phyloP scores from a whole-genome alignment of 1,284 basidiomycete genomes.

The Puccinia sorghi region DNA sequence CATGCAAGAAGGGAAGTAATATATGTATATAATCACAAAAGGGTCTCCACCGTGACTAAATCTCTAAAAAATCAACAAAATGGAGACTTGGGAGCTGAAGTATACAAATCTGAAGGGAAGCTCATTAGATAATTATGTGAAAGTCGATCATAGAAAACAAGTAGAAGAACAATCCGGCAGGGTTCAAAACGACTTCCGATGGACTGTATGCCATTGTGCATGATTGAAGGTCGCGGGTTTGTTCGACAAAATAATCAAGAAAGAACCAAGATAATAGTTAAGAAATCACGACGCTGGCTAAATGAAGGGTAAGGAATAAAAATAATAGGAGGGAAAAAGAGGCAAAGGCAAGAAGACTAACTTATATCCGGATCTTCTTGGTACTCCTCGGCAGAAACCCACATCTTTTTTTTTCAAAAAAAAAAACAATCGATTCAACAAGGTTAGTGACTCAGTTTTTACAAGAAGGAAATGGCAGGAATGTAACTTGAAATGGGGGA shows the following conservation, averaged over 20 bases:
- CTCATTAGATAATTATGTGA: neutral
- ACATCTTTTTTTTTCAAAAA: constrained; percentile 68
- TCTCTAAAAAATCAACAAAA: neutral
- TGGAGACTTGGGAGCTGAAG: neutral
- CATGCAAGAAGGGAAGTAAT: neutral
- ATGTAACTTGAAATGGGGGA: neutral
- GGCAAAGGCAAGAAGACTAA: constrained; percentile 10
- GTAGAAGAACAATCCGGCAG: neutral
- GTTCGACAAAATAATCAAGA: neutral
- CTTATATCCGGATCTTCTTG: constrained; percentile 97
- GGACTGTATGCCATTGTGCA: neutral
- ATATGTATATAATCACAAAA: constrained; percentile 1
- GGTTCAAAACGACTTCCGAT: constrained; percentile 36
- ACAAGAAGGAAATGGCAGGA: neutral
- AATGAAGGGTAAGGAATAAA: neutral
- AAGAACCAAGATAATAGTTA: neutral
- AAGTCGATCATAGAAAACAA: neutral
- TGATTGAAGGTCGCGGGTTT: neutral
- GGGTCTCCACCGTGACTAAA: neutral
- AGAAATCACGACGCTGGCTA: neutral
- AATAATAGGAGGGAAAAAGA: neutral
- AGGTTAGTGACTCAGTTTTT: constrained; percentile 24
- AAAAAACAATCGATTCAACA: constrained; percentile 15
- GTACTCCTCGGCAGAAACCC: constrained; percentile 98
- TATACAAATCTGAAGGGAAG: neutral